These are phyloP conservation scores for Macadamia tetraphylla DNA, from an alignment of 164 flowering plant species.

Conservation along the genomic window DNA sequence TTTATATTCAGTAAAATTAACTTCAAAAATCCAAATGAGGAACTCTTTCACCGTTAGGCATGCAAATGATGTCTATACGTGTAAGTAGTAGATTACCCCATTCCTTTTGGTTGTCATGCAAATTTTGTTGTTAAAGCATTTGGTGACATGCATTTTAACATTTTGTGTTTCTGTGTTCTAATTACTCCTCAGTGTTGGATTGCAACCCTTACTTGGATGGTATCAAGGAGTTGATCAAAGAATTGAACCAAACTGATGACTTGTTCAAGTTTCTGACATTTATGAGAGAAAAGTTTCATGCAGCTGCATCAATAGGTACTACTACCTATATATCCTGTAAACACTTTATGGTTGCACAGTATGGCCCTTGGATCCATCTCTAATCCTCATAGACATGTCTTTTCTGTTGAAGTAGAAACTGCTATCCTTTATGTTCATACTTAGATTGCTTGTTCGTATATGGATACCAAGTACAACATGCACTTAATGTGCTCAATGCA, in stretches of 20 bases:
- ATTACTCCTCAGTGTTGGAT: slow-evolving; percentile 52
- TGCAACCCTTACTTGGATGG: slow-evolving; percentile 56
- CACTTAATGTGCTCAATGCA: no score
- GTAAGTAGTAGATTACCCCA: slow-evolving; percentile 38
- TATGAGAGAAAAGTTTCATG: slow-evolving; percentile 75
- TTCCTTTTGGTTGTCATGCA: background rate
- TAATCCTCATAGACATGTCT: background rate
- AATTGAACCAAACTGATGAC: slow-evolving; percentile 75
- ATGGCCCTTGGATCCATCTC: background rate
- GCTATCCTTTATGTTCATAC: background rate
- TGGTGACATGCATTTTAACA: background rate
- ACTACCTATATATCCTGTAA: background rate
- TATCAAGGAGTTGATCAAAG: slow-evolving; percentile 51
- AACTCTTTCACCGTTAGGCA: slow-evolving; percentile 66
- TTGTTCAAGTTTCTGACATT: slow-evolving; percentile 76
- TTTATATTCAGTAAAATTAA: slow-evolving; percentile 72
- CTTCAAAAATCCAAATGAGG: slow-evolving; percentile 42
- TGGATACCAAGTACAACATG: no score
- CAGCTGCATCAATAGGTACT: slow-evolving; percentile 57
- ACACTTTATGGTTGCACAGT: background rate
- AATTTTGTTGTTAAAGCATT: slow-evolving; percentile 1
- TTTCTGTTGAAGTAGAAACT: background rate
- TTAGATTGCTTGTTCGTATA: no score
- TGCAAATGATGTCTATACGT: slow-evolving; percentile 55
- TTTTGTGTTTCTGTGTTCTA: background rate